Evolutionary conservation across 2,329 filamentous ascomycete species (phyloP).

Genomic region (Epichloe hybrida): DNA sequence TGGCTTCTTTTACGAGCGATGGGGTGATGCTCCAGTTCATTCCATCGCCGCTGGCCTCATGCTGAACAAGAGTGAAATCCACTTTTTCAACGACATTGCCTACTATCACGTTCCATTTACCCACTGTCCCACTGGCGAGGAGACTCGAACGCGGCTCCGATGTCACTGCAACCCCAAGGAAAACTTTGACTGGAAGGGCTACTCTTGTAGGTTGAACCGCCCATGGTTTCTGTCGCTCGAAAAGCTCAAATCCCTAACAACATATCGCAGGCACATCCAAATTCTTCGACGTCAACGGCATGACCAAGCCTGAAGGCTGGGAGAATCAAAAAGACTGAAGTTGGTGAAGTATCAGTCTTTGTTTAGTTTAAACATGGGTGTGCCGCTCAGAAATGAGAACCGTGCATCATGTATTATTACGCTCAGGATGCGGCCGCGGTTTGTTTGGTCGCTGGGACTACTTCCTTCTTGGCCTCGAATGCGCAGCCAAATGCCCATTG

Average conservation of each 20-base stretch:
- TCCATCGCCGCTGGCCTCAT: conserved; percentile 87
- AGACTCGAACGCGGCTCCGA: conserved; percentile 68
- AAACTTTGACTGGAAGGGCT: conserved; percentile 99
- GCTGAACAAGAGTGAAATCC: conserved; percentile 83
- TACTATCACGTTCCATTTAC: conserved; percentile 98
- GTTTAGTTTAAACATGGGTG: background rate
- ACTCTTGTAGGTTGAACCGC: conserved; percentile 62
- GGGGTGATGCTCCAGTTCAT: conserved; percentile 95
- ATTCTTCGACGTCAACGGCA: conserved; percentile 71
- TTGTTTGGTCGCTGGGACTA: background rate
- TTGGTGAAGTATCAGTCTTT: background rate
- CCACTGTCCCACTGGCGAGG: conserved; percentile 86
- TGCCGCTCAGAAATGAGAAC: background rate
- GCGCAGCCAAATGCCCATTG: background rate
- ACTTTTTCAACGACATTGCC: conserved; percentile 98
- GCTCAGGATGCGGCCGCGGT: background rate
- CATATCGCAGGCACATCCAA: conserved; percentile 45
- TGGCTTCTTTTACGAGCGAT: conserved; percentile 98
- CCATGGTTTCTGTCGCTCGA: background rate
- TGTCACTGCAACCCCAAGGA: conserved; percentile 92
- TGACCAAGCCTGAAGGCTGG: conserved; percentile 76
- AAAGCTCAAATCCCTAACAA: background rate
- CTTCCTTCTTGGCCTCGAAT: background rate
- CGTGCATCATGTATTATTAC: background rate
- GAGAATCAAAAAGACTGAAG: conserved; percentile 26